Evolutionary conservation across 352 stramenopile genomes (phyloP), one percentile per base, ranked within the genome.

Genomic region (Phytophthora citricola): DNA sequence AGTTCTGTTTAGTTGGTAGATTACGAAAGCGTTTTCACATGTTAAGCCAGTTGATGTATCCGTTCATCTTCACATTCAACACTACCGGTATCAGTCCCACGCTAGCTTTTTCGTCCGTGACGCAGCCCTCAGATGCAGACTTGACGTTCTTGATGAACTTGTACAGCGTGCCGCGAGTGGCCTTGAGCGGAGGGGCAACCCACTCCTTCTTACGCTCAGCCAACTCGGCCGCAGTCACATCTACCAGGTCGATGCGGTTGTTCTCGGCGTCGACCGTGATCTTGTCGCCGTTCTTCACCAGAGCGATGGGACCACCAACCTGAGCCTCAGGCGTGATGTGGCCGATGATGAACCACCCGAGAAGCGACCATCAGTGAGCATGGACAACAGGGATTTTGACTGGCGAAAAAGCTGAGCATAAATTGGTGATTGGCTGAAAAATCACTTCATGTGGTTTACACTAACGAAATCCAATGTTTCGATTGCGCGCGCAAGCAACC

Each of bases 61-160:
- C 15, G 4, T 38, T 36, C 11, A 54, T 22, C 58, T 46, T 20
- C 50, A 60, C 27, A 46, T 17, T 38, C 50, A 39, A 49, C 40
- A 54, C 47, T 31, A 20, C 17, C 17, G 17, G 17, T 20, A 29
- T 34, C 39, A 5, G 29, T 49, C 29, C 22, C 29, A n/a, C 17
- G 10, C 9, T 53, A 39, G 34, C 54, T 80, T 93, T 95, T 75
- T 99, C 97, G 85, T 99, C 97, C 0, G 97, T 99, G 62, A 99
- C 97, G 73, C 97, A 99, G 67, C 97, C 97, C 57, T 99, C 91
- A 49, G 94, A 99, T 3, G 97, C 97, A 58, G 97, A 99, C 50
- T 94, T 94, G 50, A 99, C 97, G 70, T 91, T 98, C 84, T 99
- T 98, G 66, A 99, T 99, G 79, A 98, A 99, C 87, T 99, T 99